These are phyloP conservation scores for Candida namnaoensis DNA, from an alignment of 805 yeast species.

Conservation along the genomic window DNA sequence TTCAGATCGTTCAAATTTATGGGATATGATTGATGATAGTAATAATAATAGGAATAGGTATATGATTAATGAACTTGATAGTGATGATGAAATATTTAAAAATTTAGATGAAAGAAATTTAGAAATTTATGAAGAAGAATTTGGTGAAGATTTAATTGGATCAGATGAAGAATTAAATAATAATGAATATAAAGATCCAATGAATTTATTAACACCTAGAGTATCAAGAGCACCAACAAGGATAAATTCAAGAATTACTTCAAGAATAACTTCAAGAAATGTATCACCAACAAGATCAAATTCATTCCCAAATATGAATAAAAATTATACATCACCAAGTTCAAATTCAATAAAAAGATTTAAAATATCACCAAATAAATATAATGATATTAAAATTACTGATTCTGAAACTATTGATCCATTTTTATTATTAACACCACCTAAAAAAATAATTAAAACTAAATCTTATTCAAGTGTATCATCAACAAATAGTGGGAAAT, in stretches of 20 bases:
- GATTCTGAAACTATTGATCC: not conserved
- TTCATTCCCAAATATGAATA: not conserved
- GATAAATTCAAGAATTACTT: too few species aligned
- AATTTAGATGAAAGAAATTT: too few species aligned
- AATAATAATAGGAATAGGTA: not conserved
- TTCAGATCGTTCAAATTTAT: constrained; percentile 6
- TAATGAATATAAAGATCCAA: not conserved
- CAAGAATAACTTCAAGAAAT: not conserved
- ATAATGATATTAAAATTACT: not conserved
- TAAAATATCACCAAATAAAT: not conserved
- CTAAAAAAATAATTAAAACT: not conserved
- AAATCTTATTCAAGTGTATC: too few species aligned
- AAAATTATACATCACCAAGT: not conserved
- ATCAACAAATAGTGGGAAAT: too few species aligned
- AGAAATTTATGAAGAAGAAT: not conserved
- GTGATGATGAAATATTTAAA: not conserved
- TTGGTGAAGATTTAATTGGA: not conserved
- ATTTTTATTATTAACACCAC: not conserved
- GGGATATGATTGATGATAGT: constrained; percentile 7
- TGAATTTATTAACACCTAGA: not conserved
- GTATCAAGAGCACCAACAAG: not conserved
- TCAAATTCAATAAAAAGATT: not conserved
- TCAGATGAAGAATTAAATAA: not conserved
- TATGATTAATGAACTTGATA: not conserved
- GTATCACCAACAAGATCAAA: not conserved